Conservation (phyloP, 768 basidiomycete genomes). For the Suillus paluster region DNA sequence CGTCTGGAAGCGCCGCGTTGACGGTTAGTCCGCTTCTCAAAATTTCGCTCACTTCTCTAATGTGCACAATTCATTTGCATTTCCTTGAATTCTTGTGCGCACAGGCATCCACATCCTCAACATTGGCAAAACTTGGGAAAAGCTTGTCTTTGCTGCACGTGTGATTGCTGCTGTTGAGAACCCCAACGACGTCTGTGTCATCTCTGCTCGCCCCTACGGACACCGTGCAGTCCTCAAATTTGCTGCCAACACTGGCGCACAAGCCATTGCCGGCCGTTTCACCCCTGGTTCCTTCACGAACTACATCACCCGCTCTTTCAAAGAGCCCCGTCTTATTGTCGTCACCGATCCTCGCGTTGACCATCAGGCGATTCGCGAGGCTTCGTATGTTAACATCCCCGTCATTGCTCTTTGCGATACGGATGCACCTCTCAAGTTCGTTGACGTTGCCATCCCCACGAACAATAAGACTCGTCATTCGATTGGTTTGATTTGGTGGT, state of each 20-base stretch:
- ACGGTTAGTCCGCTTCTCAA: slow-evolving; percentile 64
- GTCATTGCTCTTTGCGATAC: slow-evolving; percentile 99
- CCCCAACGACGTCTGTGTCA: slow-evolving; percentile 97
- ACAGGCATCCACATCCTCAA: slow-evolving; percentile 95
- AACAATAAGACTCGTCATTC: slow-evolving; percentile 99
- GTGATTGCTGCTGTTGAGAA: slow-evolving; percentile 98
- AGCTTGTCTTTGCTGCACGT: slow-evolving; percentile 96
- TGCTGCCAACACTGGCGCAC: slow-evolving; percentile 96
- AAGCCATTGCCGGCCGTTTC: slow-evolving; percentile 99
- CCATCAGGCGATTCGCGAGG: slow-evolving; percentile 99
- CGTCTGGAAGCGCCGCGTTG: slow-evolving; percentile 94
- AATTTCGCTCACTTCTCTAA: slow-evolving; percentile 17
- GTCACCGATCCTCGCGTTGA: slow-evolving; percentile 99
- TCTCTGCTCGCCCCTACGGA: slow-evolving; percentile 97
- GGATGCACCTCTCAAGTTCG: slow-evolving; percentile 95
- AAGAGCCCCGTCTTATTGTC: slow-evolving; percentile 97
- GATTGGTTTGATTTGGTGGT: slow-evolving; percentile 97
- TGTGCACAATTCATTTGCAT: slow-evolving; percentile 6
- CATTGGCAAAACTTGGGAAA: slow-evolving; percentile 99
- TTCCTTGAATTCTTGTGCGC: slow-evolving; percentile 1
- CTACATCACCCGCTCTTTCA: slow-evolving; percentile 99
- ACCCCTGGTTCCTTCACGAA: slow-evolving; percentile 99
- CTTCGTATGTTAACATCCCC: slow-evolving; percentile 99
- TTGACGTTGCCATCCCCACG: slow-evolving; percentile 97
- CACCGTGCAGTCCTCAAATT: slow-evolving; percentile 99